Evolutionary conservation across 2,329 filamentous ascomycete genomes (phyloP).

Genomic region (Fusarium mexicanum): DNA sequence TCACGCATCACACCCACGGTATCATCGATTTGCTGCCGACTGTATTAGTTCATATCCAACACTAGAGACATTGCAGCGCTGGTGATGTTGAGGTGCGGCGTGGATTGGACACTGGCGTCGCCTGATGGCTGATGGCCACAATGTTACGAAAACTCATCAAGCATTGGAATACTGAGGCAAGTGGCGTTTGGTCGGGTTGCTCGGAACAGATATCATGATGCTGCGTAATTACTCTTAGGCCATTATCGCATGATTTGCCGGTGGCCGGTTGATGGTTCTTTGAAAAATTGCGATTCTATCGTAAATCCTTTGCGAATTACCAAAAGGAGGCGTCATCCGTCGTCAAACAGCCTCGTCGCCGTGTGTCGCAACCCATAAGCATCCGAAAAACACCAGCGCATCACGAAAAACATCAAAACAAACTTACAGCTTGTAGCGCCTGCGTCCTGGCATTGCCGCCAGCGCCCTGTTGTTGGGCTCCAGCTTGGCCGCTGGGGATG

Average conservation of each 20-base stretch:
- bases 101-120: background rate
- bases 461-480: slow-evolving; percentile 51
- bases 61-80: background rate
- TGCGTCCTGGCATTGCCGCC: slow-evolving; percentile 63
- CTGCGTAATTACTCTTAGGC: background rate
- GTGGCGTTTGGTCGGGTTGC: background rate
- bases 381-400: slow-evolving; percentile 22
- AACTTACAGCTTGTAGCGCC: slow-evolving; percentile 85
- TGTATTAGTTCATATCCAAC: slow-evolving; percentile 23
- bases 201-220: background rate
- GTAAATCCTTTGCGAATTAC: background rate
- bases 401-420: slow-evolving; percentile 20
- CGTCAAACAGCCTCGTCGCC: slow-evolving; percentile 10
- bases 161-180: background rate
- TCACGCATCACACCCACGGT: slow-evolving; percentile 95
- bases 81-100: background rate
- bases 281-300: background rate
- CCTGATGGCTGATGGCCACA: background rate
- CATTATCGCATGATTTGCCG: background rate
- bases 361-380: slow-evolving; percentile 30
- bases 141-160: background rate
- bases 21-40: slow-evolving; percentile 89
- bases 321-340: slow-evolving; percentile 17
- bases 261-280: background rate
- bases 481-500: slow-evolving; percentile 75